These are phyloP conservation scores for Trichosanthes truncata DNA, from an alignment of 306 rosid species.

Conservation along the genomic window DNA sequence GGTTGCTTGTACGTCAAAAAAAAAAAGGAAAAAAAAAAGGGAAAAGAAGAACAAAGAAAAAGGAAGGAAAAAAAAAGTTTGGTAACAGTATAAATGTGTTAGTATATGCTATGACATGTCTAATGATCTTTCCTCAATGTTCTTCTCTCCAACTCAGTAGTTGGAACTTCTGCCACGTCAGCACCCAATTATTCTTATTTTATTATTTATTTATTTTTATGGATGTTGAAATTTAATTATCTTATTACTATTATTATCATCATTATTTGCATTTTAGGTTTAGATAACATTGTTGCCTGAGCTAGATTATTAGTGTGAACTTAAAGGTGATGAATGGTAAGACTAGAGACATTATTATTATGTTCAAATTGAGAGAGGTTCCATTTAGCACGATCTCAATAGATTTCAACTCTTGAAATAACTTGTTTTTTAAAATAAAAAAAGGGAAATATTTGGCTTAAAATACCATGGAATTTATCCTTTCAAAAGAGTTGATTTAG, in stretches of 20 bases:
- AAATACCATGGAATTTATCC: neutral
- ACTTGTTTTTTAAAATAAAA: too few relatives aligned
- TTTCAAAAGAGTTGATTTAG: neutral
- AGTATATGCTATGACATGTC: conserved; percentile 21
- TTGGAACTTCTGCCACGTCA: neutral
- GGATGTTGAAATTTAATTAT: too few relatives aligned
- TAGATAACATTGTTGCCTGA: neutral
- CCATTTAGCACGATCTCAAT: neutral
- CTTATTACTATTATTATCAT: too few relatives aligned
- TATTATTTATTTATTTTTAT: neutral
- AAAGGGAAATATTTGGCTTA: neutral
- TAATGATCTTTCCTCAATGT: conserved; percentile 34
- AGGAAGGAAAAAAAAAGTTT: neutral
- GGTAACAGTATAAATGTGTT: conserved; percentile 17
- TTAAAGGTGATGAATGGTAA: neutral
- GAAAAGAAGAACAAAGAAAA: neutral
- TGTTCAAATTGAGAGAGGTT: neutral
- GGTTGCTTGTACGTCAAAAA: conserved; percentile 22
- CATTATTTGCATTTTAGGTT: conserved; percentile 20
- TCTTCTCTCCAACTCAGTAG: neutral
- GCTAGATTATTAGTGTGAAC: neutral
- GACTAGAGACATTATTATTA: neutral
- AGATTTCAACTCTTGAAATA: neutral
- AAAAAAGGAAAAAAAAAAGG: neutral
- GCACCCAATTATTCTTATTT: neutral